These are phyloP conservation scores for Pichia kudriavzevii DNA, from an alignment of 1,139 yeast genomes.

Conservation along the genomic window DNA sequence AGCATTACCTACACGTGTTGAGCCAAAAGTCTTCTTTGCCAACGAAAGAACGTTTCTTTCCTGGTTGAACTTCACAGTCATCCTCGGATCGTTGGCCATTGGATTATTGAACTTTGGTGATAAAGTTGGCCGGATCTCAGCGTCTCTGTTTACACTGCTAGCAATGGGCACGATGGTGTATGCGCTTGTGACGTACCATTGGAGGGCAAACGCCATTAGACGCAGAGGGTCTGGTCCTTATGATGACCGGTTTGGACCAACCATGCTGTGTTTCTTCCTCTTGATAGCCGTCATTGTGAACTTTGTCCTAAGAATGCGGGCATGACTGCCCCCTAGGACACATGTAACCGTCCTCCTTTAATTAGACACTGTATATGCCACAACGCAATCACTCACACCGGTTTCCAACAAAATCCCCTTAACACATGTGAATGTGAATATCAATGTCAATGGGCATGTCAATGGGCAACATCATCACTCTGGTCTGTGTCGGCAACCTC, in stretches of 20 bases:
- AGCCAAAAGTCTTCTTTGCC: conserved; percentile 97
- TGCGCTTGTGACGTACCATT: conserved; percentile 91
- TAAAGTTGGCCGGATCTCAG: conserved; percentile 82
- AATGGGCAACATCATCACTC: no score
- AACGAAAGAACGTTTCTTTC: conserved; percentile 97
- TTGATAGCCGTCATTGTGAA: conserved; percentile 88
- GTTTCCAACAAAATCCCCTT: neutral
- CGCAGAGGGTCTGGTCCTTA: conserved; percentile 97
- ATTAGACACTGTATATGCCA: no score
- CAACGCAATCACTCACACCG: no score
- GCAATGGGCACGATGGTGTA: conserved; percentile 98
- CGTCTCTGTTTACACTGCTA: conserved; percentile 85
- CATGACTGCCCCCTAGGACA: conserved; percentile 19
- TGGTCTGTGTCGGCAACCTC: no score
- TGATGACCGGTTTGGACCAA: conserved; percentile 97
- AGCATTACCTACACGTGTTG: conserved; percentile 95
- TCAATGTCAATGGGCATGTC: neutral
- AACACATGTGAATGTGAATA: neutral
- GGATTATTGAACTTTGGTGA: conserved; percentile 97
- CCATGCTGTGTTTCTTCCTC: conserved; percentile 93
- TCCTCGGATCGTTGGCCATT: conserved; percentile 91
- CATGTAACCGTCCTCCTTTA: neutral
- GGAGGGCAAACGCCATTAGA: conserved; percentile 99
- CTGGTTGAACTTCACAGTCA: conserved; percentile 97
- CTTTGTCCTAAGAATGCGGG: conserved; percentile 75